Conservation (phyloP, 371 early-diverging fungal genomes). For the Apophysomyces sp. region DNA sequence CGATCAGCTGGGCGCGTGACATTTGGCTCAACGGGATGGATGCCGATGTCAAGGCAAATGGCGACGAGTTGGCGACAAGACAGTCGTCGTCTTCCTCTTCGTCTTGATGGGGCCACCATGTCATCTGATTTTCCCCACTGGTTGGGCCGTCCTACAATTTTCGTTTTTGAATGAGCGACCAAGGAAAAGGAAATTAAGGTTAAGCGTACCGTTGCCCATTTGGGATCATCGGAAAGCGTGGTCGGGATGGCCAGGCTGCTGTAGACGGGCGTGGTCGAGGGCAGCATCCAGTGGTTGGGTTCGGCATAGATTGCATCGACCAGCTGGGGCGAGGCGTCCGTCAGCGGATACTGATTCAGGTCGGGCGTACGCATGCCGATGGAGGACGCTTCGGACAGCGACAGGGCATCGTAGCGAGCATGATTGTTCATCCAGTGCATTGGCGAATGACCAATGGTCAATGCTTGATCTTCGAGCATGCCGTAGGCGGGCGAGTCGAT, state of each 20-base stretch:
- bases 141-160: not conserved
- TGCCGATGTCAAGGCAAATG: not conserved
- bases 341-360: not conserved
- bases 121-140: not conserved
- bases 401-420: not conserved
- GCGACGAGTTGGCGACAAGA: not conserved
- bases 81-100: not conserved
- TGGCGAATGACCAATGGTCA: not conserved
- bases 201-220: not conserved
- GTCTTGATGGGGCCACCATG: constrained; percentile 1
- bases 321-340: not conserved
- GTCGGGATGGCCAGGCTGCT: not conserved
- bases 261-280: not conserved
- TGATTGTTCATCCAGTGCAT: constrained; percentile 3
- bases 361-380: not conserved
- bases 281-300: not conserved
- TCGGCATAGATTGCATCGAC: not conserved
- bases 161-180: not conserved
- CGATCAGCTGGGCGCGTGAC: constrained; percentile 32
- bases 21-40: not conserved
- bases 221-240: not conserved
- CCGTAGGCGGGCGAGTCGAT: not conserved
- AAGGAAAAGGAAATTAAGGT: not conserved
- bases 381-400: not conserved
- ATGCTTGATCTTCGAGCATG: not conserved